Evolutionary conservation across 2,329 filamentous ascomycete species (phyloP).

Genomic region (Claviceps sp.): DNA sequence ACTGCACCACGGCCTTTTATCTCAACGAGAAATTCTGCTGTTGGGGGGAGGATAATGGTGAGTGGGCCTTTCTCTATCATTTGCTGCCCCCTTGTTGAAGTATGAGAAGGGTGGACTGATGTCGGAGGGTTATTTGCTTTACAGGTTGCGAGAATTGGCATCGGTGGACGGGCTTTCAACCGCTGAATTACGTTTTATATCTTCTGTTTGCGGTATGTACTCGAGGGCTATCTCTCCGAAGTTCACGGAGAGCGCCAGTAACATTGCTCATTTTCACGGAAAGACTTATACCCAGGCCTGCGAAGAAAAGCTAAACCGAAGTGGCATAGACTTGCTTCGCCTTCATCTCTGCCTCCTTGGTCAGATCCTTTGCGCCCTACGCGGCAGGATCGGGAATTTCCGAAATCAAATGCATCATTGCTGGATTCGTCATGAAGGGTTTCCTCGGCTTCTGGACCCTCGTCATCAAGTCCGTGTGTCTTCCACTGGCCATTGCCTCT

Average conservation of each 20-base stretch:
- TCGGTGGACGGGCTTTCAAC: slow-evolving; percentile 65
- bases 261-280: neutral
- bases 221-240: too few species aligned
- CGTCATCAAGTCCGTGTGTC: slow-evolving; percentile 80
- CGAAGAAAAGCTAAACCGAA: neutral
- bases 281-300: neutral
- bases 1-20: slow-evolving; percentile 92
- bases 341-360: slow-evolving; percentile 66
- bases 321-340: slow-evolving; percentile 56
- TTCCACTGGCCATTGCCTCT: slow-evolving; percentile 86
- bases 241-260: too few species aligned
- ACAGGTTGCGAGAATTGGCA: slow-evolving; percentile 79
- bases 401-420: slow-evolving; percentile 98
- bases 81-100: neutral
- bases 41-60: slow-evolving; percentile 83
- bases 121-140: neutral
- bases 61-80: slow-evolving; percentile 5
- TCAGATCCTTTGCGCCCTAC: slow-evolving; percentile 88
- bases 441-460: slow-evolving; percentile 88
- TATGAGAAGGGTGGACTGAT: neutral
- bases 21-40: slow-evolving; percentile 96
- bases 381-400: slow-evolving; percentile 94
- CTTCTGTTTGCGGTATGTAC: slow-evolving; percentile 62
- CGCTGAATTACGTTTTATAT: slow-evolving; percentile 78
- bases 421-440: slow-evolving; percentile 97